A percentile compares a stretch with the other conserved stretches of the same genome.
These are phyloP conservation scores for Asterionellopsis glacialis DNA, from an alignment of 108 stramenopile species.

Conservation along the genomic window DNA sequence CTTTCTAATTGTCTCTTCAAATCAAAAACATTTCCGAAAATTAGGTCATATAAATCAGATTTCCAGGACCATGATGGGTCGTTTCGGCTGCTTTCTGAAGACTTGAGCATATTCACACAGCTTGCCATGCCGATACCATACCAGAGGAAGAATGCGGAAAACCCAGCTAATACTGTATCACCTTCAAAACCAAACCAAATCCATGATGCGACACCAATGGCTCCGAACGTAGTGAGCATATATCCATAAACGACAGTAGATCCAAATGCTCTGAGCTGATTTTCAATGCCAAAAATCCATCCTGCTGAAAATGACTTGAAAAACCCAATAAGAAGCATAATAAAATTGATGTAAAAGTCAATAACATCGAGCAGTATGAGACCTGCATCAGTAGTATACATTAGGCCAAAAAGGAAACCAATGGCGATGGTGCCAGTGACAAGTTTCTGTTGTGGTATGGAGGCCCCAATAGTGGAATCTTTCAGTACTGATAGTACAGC, in stretches of 20 bases:
- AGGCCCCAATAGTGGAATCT: constrained; percentile 17
- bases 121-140: constrained; percentile 24
- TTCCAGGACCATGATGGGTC: constrained; percentile 27
- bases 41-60: constrained; percentile 34
- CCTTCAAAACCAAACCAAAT: constrained; percentile 4
- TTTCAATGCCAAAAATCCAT: constrained; percentile 49
- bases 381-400: constrained; percentile 61
- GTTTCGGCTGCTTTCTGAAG: neutral
- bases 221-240: constrained; percentile 41
- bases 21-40: constrained; percentile 35
- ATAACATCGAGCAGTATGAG: constrained; percentile 49
- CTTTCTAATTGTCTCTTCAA: constrained; percentile 29
- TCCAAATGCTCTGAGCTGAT: constrained; percentile 29
- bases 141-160: constrained; percentile 31
- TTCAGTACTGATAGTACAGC: constrained; percentile 23
- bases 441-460: constrained; percentile 17
- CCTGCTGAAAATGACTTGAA: constrained; percentile 51
- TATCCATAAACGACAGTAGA: constrained; percentile 29
- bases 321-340: constrained; percentile 57
- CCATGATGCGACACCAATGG: constrained; percentile 33
- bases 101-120: constrained; percentile 12
- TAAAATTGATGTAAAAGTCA: constrained; percentile 67
- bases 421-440: constrained; percentile 13
- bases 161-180: constrained; percentile 30
- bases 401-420: constrained; percentile 27